Base-by-base conservation (phyloP, 2,329 filamentous ascomycete genomes). In the Neofusicoccum sp. region DNA sequence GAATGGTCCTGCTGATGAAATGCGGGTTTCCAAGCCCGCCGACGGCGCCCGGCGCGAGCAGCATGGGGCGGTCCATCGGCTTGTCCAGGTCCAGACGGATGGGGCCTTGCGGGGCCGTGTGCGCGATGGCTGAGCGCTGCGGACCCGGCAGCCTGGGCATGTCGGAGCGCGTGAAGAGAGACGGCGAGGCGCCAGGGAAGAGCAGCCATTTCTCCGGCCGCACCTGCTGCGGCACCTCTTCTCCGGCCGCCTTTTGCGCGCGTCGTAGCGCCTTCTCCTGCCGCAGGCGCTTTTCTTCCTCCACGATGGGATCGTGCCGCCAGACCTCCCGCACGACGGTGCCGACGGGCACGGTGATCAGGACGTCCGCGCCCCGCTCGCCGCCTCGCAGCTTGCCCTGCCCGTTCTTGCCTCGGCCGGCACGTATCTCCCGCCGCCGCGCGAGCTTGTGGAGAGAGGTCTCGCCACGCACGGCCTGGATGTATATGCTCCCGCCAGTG, bases 21-120 rank as follows among this genome's bases (percentile, higher is more conserved):
- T 97, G 93, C 4, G 95, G 92, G 72, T 99, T 99, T 9, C 95
- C 95, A 6, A 97, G 78, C 0, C 95, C 95, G 7, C 95, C 95
- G 65, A 96, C 85, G 4, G 92, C 93, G 6, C 95, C 95, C 0
- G 92, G 89, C 1, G 92, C 91, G 9, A 99, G 85, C 29, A 99
- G 82, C 67, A 97, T 88, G 0, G 95, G 95, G 50, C 87, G 85
- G 4, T 92, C 87, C 77, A 95, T 96, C 0, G 91, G 91, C 54
- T 87, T 83, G 54, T 83, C 81, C 50, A 85, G 73, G 69, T 85
- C 83, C 29, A 85, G 71, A 66, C 79, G 78, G 22, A 98, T 85
- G 1, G 92, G 92, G 0, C 85, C 85, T 8, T 86, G 77, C 0
- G 91, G 93, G 70, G 96, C 90, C 47, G 88, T 80, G 37, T 88